phyloP scores from a whole-genome alignment of 225 moss, liverwort and hornwort species.

The Physcomitrellopsis africana region DNA sequence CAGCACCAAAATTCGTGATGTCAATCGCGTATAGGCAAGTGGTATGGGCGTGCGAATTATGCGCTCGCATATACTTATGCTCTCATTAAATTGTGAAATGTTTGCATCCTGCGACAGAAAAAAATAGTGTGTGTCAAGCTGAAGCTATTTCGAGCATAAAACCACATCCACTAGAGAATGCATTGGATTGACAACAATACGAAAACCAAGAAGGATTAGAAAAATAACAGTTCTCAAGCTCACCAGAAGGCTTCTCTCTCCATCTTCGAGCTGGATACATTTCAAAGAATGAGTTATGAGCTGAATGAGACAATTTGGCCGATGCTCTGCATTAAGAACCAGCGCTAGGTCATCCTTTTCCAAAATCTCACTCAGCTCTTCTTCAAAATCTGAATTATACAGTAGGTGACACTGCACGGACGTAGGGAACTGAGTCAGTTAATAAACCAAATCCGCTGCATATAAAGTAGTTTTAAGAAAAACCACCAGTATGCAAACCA shows the following conservation, averaged over 20 bases:
- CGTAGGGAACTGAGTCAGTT: slow-evolving; percentile 14
- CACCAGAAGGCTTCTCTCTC: slow-evolving; percentile 65
- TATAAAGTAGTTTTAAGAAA: background rate
- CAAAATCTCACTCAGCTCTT: slow-evolving; percentile 68
- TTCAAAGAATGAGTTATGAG: slow-evolving; percentile 69
- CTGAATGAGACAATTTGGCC: slow-evolving; percentile 85
- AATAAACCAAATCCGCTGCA: slow-evolving; percentile 18
- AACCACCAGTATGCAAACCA: background rate
- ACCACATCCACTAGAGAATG: background rate
- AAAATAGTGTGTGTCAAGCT: background rate
- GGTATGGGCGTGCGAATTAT: slow-evolving; percentile 75
- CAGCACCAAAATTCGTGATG: slow-evolving; percentile 73
- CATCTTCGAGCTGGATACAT: slow-evolving; percentile 55
- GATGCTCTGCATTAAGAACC: slow-evolving; percentile 66
- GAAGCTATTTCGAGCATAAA: background rate
- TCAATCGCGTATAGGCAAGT: slow-evolving; percentile 81
- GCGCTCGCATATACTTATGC: slow-evolving; percentile 76
- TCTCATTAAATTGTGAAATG: slow-evolving; percentile 73
- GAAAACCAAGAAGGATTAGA: background rate
- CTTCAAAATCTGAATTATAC: slow-evolving; percentile 51
- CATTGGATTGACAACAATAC: background rate
- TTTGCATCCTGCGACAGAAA: slow-evolving; percentile 60
- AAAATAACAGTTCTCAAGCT: slow-evolving; percentile 10
- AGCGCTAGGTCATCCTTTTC: slow-evolving; percentile 73
- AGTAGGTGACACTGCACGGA: slow-evolving; percentile 74